phyloP scores from a whole-genome alignment of 2,329 filamentous ascomycete species.

The Pseudogymnoascus sp. region DNA sequence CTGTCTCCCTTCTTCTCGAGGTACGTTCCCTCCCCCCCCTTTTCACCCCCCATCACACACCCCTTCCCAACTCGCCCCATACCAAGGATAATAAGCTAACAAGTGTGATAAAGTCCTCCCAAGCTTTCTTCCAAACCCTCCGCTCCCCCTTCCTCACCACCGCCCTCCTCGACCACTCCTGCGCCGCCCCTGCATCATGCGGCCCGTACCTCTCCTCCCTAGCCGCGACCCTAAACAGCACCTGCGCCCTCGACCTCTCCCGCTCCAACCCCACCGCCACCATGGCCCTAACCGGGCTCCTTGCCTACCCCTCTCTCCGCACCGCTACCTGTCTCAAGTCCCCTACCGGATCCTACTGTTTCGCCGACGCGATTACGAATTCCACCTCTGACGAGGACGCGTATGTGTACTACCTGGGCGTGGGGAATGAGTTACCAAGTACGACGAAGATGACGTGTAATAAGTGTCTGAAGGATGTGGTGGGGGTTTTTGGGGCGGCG shows the following conservation, averaged over 20 bases:
- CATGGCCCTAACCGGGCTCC: conserved; percentile 68
- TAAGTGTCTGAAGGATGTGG: conserved; percentile 69
- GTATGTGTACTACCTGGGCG: conserved; percentile 79
- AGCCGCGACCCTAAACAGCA: conserved; percentile 56
- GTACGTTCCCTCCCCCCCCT: conserved; percentile 39
- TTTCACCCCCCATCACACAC: no score
- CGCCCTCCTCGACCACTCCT: conserved; percentile 71
- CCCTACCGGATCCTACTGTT: conserved; percentile 65
- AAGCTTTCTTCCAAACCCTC: conserved; percentile 73
- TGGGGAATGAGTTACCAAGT: conserved; percentile 65
- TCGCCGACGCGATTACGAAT: conserved; percentile 79
- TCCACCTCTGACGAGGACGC: conserved; percentile 60
- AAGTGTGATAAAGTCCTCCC: conserved; percentile 59
- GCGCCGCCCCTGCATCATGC: conserved; percentile 63
- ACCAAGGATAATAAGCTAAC: neutral
- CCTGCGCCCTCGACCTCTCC: conserved; percentile 66
- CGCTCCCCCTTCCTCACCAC: conserved; percentile 67
- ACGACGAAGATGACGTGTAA: conserved; percentile 68
- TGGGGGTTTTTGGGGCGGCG: conserved; percentile 70
- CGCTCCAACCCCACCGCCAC: conserved; percentile 63
- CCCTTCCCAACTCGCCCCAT: neutral
- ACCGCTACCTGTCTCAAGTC: conserved; percentile 73
- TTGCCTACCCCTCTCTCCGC: conserved; percentile 73
- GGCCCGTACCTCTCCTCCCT: conserved; percentile 56
- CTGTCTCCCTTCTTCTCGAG: conserved; percentile 77